Evolutionary conservation across 1,284 basidiomycete species (phyloP), one percentile per base, ranked within the genome.

Genomic region (Ustilago loliicola): DNA sequence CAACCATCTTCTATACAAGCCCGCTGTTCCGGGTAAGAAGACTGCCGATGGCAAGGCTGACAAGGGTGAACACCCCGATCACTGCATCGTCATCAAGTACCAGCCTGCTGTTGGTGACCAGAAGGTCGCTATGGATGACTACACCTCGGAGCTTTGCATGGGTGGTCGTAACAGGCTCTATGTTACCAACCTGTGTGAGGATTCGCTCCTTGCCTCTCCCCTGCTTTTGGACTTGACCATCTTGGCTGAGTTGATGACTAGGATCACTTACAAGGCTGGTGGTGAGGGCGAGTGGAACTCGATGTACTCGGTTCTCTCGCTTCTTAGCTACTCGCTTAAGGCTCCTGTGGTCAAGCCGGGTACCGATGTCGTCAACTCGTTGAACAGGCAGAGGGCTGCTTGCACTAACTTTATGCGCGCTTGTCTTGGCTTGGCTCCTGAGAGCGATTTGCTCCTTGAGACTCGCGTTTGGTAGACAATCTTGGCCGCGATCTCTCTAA

Each of bases 271-370:
- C 89, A 66, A 86, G 86, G 74, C 53, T 17, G 66, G 54, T 3
- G 86, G n/a, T 8, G 32, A 80, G 51, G 61, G 68, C 32, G 66
- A 77, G 60, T 85, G 72, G 79, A 61, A 83, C 66, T 78, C 78
- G 52, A 80, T 86, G 81, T 83, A 86, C 83, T 84, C 84, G 60
- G 79, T 86, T 32, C 71, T 86, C 48, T 80, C 76, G 21, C 75
- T 86, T 13, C 78, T 86, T 15, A 79, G 76, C 34, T 86, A 85
- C 82, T 80, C 73, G 59, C 92, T 96, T 88, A 96, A 98, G 90
- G 96, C 96, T 0, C 95, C 96, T 30, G 91, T 98, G 81, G 95
- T 97, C 89, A 98, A 98, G 91, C 95, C 95, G 76, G 96, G 90
- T 74, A 93, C 92, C 52, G 94, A 95, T 83, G 95, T 98, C 79